Evolutionary conservation across 805 yeast genomes (phyloP).

Genomic region (Yarrowia divulgata): DNA sequence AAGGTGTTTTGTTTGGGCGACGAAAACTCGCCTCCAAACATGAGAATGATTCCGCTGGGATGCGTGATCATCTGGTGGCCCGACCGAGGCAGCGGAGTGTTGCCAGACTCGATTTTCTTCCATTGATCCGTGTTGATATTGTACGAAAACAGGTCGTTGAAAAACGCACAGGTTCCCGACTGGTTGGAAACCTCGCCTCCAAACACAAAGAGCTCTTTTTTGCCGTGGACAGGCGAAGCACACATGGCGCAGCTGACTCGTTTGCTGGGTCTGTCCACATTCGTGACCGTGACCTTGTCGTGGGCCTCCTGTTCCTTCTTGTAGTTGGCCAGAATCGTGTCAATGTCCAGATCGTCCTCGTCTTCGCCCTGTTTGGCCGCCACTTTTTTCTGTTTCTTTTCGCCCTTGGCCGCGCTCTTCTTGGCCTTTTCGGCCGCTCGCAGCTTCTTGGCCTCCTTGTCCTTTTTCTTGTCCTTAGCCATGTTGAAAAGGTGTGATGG

Average conservation of each 20-base stretch:
- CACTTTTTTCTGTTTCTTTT: conserved; percentile 72
- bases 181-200: conserved; percentile 81
- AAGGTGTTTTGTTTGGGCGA: conserved; percentile 95
- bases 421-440: conserved; percentile 81
- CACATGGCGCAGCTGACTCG: conserved; percentile 79
- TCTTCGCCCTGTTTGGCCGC: conserved; percentile 78
- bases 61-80: conserved; percentile 94
- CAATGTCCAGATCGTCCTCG: conserved; percentile 86
- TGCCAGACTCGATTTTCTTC: conserved; percentile 80
- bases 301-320: conserved; percentile 82
- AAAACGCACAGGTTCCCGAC: conserved; percentile 59
- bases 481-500: not conserved
- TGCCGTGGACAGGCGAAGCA: conserved; percentile 75
- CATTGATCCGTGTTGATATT: conserved; percentile 79
- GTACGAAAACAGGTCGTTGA: conserved; percentile 80
- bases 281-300: conserved; percentile 70
- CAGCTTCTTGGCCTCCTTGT: conserved; percentile 91
- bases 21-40: conserved; percentile 97
- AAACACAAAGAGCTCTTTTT: conserved; percentile 78
- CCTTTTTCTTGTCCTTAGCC: conserved; percentile 80
- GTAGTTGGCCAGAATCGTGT: conserved; percentile 76
- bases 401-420: conserved; percentile 78
- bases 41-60: conserved; percentile 81
- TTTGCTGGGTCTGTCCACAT: conserved; percentile 65
- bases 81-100: conserved; percentile 89